Evolutionary conservation across 176 grass and related monocot genomes (phyloP).

Genomic region (Oryza longistaminata): DNA sequence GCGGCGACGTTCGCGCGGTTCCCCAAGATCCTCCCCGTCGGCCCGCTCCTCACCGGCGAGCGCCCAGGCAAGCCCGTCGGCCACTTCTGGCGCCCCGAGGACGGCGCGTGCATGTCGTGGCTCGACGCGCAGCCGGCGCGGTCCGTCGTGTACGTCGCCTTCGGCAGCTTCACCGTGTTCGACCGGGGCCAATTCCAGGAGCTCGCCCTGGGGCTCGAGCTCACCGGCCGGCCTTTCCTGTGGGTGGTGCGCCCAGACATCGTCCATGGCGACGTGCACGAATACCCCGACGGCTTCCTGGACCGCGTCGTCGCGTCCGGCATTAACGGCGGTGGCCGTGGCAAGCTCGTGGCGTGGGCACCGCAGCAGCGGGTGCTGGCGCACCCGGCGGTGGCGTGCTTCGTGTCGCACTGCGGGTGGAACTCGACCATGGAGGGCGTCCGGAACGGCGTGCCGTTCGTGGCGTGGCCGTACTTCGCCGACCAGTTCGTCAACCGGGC

Average conservation of each 20-base stretch:
- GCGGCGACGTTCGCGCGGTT: conserved; percentile 9
- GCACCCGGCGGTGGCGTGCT: conserved; percentile 41
- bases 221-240: conserved; percentile 21
- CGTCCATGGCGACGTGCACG: background rate
- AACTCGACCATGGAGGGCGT: conserved; percentile 54
- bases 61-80: conserved; percentile 39
- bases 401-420: conserved; percentile 64
- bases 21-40: conserved; percentile 49
- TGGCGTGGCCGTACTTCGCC: conserved; percentile 46
- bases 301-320: background rate
- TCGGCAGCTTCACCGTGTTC: conserved; percentile 49
- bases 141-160: conserved; percentile 48
- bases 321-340: background rate
- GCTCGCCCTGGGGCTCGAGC: conserved; percentile 44
- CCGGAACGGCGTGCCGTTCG: conserved; percentile 37
- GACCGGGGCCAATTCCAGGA: conserved; percentile 36
- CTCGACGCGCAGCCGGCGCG: conserved; percentile 35
- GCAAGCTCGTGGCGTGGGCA: conserved; percentile 1
- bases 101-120: conserved; percentile 42
- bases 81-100: conserved; percentile 48
- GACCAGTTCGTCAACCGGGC: conserved; percentile 48
- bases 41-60: conserved; percentile 36
- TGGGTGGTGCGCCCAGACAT: conserved; percentile 44
- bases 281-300: background rate
- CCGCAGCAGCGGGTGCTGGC: conserved; percentile 49